Conservation (phyloP, 2,329 filamentous ascomycete genomes). For the Ophiocordyceps robertsii region DNA sequence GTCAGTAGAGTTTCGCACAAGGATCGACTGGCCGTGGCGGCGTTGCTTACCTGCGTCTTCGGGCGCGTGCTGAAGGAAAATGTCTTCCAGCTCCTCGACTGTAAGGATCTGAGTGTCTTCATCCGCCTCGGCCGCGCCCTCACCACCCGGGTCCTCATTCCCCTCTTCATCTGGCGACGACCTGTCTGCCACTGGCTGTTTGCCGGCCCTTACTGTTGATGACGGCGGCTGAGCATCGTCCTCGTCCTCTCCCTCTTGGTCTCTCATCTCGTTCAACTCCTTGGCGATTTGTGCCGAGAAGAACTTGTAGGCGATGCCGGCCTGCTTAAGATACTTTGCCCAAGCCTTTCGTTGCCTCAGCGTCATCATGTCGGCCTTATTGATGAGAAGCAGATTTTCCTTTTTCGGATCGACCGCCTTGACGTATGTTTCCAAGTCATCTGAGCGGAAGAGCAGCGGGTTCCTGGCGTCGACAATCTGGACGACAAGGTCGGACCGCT, state of each 20-base stretch:
- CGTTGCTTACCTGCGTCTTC: conserved; percentile 31
- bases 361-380: conserved; percentile 99
- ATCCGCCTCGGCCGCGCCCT: conserved; percentile 12
- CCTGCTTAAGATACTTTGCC: conserved; percentile 73
- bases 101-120: conserved; percentile 71
- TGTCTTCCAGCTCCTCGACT: conserved; percentile 79
- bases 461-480: conserved; percentile 98
- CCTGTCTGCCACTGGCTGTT: conserved; percentile 9
- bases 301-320: conserved; percentile 82
- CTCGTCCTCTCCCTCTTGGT: conserved; percentile 32
- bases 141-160: conserved; percentile 23
- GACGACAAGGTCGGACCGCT: conserved; percentile 86
- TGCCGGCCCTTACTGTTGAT: conserved; percentile 14
- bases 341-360: conserved; percentile 66
- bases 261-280: conserved; percentile 66
- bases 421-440: conserved; percentile 87
- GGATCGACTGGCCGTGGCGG: background rate
- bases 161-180: conserved; percentile 9
- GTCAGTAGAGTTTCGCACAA: background rate
- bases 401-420: conserved; percentile 83
- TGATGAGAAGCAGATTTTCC: conserved; percentile 83
- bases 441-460: conserved; percentile 83
- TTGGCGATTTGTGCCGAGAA: conserved; percentile 92
- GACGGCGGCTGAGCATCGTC: conserved; percentile 6
- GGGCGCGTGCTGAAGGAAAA: conserved; percentile 66